Evolutionary conservation across 2,329 filamentous ascomycete genomes (phyloP).

Genomic region (Aspergillus sp.): DNA sequence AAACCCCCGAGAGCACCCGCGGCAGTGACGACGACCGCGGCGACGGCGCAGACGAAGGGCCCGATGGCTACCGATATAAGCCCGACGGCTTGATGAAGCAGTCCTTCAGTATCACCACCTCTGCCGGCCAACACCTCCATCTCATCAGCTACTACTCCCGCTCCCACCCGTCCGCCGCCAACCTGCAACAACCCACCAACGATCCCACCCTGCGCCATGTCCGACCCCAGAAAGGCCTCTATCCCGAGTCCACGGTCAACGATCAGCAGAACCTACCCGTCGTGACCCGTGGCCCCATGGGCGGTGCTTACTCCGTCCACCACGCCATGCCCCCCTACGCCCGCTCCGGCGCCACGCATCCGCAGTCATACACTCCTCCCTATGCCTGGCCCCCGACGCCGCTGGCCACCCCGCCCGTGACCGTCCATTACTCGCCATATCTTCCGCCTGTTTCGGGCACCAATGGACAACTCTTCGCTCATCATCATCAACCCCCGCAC

Average conservation of each 20-base stretch:
- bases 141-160: constrained; percentile 96
- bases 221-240: constrained; percentile 87
- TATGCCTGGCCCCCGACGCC: constrained; percentile 47
- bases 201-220: constrained; percentile 80
- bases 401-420: constrained; percentile 41
- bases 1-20: constrained; percentile 78
- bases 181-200: constrained; percentile 75
- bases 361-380: constrained; percentile 38
- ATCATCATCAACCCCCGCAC: constrained; percentile 23
- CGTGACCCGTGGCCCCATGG: constrained; percentile 72
- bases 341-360: constrained; percentile 38
- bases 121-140: constrained; percentile 84
- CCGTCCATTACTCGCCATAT: constrained; percentile 37
- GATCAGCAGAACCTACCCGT: constrained; percentile 78
- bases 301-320: constrained; percentile 52
- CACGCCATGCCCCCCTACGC: constrained; percentile 56
- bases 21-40: constrained; percentile 80
- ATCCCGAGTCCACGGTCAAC: constrained; percentile 90
- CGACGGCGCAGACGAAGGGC: constrained; percentile 64
- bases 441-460: constrained; percentile 32
- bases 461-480: constrained; percentile 32
- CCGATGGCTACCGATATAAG: constrained; percentile 92
- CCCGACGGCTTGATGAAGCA: constrained; percentile 98
- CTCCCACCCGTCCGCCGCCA: constrained; percentile 68
- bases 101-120: constrained; percentile 97